Base-by-base conservation (phyloP, 768 basidiomycete species). In the Lentinula sp. region DNA sequence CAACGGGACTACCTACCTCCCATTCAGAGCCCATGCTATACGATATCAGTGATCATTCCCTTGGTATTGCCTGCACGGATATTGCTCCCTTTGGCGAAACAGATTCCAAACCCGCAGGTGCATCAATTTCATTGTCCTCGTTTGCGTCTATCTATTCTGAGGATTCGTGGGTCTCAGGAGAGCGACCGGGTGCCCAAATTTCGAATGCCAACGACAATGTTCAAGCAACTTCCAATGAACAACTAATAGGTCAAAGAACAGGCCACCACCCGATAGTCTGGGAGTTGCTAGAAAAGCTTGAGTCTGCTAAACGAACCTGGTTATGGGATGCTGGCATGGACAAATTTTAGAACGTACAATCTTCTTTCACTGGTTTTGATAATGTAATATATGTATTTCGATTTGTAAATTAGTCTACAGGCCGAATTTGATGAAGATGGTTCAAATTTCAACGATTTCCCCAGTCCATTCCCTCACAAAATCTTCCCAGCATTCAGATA, bases 401-500 rank as follows among this genome's bases (percentile, higher is more conserved):
- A 48, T 48, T 48, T 48, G 46, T 48, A 23, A 21, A 23, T 9
- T 28, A 23, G 18, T 28, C 46, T 23, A 48, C 21, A 28, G 28
- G 28, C 28, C 28, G 1, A 28, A 4, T 40, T 40, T 40, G 46
- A 51, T 32, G 7, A 16, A 35, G 28, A 28, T 28, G 28, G 28
- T 1, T 55, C 21, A 6, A 37, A 18, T 37, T 15, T 21, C 9
- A 11, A 48, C 16, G n/a, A 46, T 8, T 50, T 49, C 63, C 50
- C 83, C 81, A 13, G 75, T 71, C 68, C 75, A 83, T 60, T 74
- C 64, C 61, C 69, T 67, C 13, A 82, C 80, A 37, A 89, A 62
- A 18, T 68, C 68, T 70, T 84, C 75, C 86, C 86, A 89, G 67
- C 88, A 89, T 11, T 75, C 77, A 1, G 74, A 68, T 48, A 94